Conservation (phyloP, 768 basidiomycete genomes). For the Amylocystis lapponica region DNA sequence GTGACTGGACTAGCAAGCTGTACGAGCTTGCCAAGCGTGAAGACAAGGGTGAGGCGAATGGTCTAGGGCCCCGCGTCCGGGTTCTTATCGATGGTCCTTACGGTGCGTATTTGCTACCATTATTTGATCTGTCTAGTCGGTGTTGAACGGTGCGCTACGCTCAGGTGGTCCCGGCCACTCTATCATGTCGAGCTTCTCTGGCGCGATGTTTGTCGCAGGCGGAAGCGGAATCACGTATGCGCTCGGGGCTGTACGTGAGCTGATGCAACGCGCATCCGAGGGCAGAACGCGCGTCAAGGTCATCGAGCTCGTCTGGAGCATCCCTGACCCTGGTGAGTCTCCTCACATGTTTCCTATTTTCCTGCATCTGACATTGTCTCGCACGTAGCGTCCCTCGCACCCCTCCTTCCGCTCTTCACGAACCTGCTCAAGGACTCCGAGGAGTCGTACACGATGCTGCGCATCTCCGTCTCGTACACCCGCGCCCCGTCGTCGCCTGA, state of each 20-base stretch:
- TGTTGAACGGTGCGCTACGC: background rate
- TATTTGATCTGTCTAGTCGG: conserved; percentile 1
- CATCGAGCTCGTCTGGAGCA: conserved; percentile 51
- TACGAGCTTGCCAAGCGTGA: conserved; percentile 29
- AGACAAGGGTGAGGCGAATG: conserved; percentile 6
- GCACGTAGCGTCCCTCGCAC: conserved; percentile 29
- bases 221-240: conserved; percentile 60
- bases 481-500: conserved; percentile 21
- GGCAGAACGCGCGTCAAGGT: conserved; percentile 34
- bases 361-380: conserved; percentile 9
- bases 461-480: conserved; percentile 41
- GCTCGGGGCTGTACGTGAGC: conserved; percentile 44
- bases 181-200: conserved; percentile 45
- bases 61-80: conserved; percentile 18
- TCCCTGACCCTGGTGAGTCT: conserved; percentile 37
- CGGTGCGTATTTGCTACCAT: conserved; percentile 21
- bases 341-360: conserved; percentile 5
- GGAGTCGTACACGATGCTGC: conserved; percentile 24
- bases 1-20: conserved; percentile 44
- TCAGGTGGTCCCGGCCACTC: conserved; percentile 40
- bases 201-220: conserved; percentile 51
- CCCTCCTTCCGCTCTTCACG: conserved; percentile 33
- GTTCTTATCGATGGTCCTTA: conserved; percentile 54
- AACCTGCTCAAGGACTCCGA: conserved; percentile 31
- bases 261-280: conserved; percentile 33